Conservation (phyloP, 2,329 filamentous ascomycete genomes). For the Ophiostoma novo-ulmi region DNA sequence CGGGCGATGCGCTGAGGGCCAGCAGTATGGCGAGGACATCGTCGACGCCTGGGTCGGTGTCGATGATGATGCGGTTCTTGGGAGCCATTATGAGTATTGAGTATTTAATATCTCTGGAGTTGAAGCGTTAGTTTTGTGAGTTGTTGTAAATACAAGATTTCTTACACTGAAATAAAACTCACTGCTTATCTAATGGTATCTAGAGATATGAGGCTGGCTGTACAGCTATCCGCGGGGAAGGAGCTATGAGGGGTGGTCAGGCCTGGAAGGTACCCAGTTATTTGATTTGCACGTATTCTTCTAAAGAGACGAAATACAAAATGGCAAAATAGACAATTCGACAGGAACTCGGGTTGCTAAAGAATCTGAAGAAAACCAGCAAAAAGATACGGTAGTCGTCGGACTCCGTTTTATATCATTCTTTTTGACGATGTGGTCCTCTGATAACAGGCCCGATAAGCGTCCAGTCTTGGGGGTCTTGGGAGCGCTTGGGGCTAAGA, state of each 20-base stretch:
- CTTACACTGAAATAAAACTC: too few species aligned
- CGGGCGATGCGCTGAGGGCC: conserved; percentile 71
- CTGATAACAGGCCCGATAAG: not conserved
- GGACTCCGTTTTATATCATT: conserved; percentile 11
- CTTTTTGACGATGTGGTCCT: not conserved
- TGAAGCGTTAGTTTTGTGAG: too few species aligned
- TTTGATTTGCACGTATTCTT: too few species aligned
- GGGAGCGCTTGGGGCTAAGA: not conserved
- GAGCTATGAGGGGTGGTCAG: not conserved
- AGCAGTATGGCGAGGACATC: conserved; percentile 85
- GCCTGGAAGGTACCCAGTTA: too few species aligned
- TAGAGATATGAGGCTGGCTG: too few species aligned
- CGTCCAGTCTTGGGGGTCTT: not conserved
- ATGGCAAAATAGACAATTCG: too few species aligned
- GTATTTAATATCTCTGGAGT: too few species aligned
- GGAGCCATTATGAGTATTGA: conserved; percentile 50
- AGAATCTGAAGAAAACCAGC: not conserved
- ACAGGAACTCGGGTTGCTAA: too few species aligned
- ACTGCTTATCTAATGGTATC: too few species aligned
- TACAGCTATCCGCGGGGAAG: not conserved
- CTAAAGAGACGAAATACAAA: too few species aligned
- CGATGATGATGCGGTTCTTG: conserved; percentile 80
- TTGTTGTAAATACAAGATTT: too few species aligned
- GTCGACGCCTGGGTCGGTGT: conserved; percentile 90
- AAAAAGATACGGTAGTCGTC: not conserved